Conservation (phyloP, 2,329 filamentous ascomycete species). For the Nemania abortiva region DNA sequence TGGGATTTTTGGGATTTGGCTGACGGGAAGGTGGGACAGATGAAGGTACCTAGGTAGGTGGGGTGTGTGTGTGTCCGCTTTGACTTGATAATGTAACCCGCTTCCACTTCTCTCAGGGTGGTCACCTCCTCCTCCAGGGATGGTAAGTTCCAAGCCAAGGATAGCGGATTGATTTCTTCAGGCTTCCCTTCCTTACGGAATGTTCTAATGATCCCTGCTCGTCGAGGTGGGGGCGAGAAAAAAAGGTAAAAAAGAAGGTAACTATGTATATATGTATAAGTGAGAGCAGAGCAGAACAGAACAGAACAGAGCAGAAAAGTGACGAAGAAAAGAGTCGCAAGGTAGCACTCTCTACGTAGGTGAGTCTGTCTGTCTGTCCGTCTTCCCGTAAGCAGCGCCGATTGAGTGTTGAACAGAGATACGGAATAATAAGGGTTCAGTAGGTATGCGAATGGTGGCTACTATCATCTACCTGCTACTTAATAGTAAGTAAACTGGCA, state of each 20-base stretch:
- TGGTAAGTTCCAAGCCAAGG: constrained; percentile 9
- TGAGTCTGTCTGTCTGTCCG: too few relatives aligned
- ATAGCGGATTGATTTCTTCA: constrained; percentile 12
- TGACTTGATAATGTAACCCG: constrained; percentile 33
- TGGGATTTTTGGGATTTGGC: constrained; percentile 26
- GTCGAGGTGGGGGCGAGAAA: neutral
- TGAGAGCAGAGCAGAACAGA: neutral
- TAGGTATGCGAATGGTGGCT: neutral
- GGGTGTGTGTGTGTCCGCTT: constrained; percentile 24
- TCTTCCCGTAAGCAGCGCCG: too few relatives aligned
- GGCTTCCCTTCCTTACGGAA: neutral
- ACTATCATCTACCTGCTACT: neutral
- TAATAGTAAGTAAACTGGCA: neutral
- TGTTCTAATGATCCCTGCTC: neutral
- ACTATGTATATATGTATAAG: too few relatives aligned
- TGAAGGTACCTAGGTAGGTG: constrained; percentile 15
- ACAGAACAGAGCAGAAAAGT: too few relatives aligned
- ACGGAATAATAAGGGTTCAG: too few relatives aligned
- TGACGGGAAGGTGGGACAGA: constrained; percentile 32
- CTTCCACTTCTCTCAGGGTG: neutral
- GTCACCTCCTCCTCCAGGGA: constrained; percentile 18
- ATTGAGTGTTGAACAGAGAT: too few relatives aligned
- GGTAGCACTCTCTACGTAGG: too few relatives aligned
- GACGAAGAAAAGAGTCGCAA: too few relatives aligned
- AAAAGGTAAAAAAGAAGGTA: too few relatives aligned